Base-by-base conservation (phyloP, 225 moss, liverwort and hornwort genomes). In the Anthoceros angustus region DNA sequence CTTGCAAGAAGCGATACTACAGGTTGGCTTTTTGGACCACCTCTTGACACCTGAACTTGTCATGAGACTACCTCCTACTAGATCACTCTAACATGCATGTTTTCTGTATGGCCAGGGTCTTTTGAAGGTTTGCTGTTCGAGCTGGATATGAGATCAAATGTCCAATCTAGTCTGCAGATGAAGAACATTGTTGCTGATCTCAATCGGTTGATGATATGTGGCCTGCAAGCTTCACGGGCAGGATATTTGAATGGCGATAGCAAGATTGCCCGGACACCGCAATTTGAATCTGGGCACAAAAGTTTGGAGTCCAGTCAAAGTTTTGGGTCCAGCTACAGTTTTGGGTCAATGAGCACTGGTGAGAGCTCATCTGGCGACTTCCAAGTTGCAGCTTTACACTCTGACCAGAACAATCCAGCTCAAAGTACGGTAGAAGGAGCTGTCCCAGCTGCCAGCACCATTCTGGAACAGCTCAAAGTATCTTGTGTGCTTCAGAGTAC, bases 381-480 rank as follows among this genome's bases (percentile, higher is more conserved):
- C 55, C 18, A 15, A 55, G 12, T 18, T 55, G 23, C n/a, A 55
- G 7, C 7, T 8, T 3, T 55, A 12, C n/a, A 55, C 7, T 55
- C 18, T 55, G 55, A 55, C n/a, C 55, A 55, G n/a, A 4, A 4
- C 12, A 18, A 18, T 55, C 0, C 6, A 9, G 55, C 55, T 55
- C 23, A 18, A 20, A 20, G n/a, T 55, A 32, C 32, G 32, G 32
- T 1, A 32, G n/a, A 55, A 1, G 7, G n/a, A 23, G 55, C 14
- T 23, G 23, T 23, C 7, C n/a, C 55, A 55, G 55, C 18, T 15
- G 55, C 55, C 8, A 55, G 55, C n/a, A 15, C 88, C 61, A 89
- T 98, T 72, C 69, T 98, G 73, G 91, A 98, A 71, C 80, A 72
- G 67, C 70, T 98, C 32, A 83, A 79, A 41, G 50, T 88, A 48